Evolutionary conservation across 2,329 filamentous ascomycete genomes (phyloP), one percentile per base, ranked within the genome.

Genomic region (Cyphellophora attinorum): DNA sequence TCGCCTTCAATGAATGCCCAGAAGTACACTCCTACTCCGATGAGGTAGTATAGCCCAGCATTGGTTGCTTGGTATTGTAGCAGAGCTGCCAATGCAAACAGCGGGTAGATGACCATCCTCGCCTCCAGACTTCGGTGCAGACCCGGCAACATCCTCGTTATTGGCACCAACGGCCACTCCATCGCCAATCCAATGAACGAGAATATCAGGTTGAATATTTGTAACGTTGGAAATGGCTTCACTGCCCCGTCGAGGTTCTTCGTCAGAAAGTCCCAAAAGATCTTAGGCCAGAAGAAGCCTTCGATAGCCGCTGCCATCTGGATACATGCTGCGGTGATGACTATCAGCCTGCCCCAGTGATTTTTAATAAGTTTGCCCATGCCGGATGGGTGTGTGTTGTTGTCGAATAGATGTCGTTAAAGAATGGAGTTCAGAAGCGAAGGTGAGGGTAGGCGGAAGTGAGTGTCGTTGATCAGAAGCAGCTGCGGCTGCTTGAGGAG

Each of bases 361-460:
- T 96, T 96, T 74, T 98, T 98, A 68, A 98, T 96, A 57, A 98
- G 79, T 64, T 81, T 91, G 61, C 91, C 91, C 91, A 98, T 98
- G 47, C 45, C 62, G 45, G 37, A 27, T 37, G 37, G 30, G 38
- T 31, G 18, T 17, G 33, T 33, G 31, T 34, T 25, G 31, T 34
- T 18, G 32, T 18, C 15, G 15, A 5, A 23, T 19, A 25, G 10
- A 29, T 25, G 21, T 19, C 17, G 14, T 19, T n/a, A 17, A 28
- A 14, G 31, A 23, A 12, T 21, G 19, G 32, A 13, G 17, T 28
- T 31, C 29, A 39, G 10, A 15, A 29, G 18, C 12, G 38, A 31
- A 29, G 32, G 19, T 11, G 21, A 33, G 31, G 36, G 29, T 30
- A 33, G 34, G 13, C 18, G 19, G 13, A 13, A 34, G 34, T 19